Evolutionary conservation across 345 rosid genomes (phyloP).

Genomic region (Lumnitzera littorea): DNA sequence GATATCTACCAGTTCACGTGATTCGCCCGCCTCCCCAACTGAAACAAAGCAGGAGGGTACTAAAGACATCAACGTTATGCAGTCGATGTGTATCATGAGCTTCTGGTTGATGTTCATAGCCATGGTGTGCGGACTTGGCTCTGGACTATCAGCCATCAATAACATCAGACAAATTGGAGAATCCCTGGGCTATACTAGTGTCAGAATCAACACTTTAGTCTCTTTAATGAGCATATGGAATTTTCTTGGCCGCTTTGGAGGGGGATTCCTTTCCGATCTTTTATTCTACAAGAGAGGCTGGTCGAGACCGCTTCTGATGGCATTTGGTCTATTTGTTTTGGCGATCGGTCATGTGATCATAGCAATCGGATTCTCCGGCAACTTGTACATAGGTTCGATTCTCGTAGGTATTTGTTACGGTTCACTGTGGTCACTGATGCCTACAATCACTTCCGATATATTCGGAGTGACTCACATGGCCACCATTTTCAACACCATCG

Average conservation of each 20-base stretch:
- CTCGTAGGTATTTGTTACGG: constrained; percentile 80
- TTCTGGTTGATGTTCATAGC: constrained; percentile 77
- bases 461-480: constrained; percentile 79
- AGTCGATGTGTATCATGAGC: constrained; percentile 36
- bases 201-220: constrained; percentile 59
- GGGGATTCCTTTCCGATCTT: constrained; percentile 63
- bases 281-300: constrained; percentile 56
- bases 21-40: background rate
- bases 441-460: constrained; percentile 62
- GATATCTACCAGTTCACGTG: constrained; percentile 15
- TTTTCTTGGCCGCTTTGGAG: constrained; percentile 85
- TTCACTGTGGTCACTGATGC: constrained; percentile 83
- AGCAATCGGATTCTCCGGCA: constrained; percentile 61
- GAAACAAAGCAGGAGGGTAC: background rate
- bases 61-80: constrained; percentile 37
- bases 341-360: constrained; percentile 51
- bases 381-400: constrained; percentile 56
- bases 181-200: constrained; percentile 57
- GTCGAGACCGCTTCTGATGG: constrained; percentile 70
- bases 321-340: constrained; percentile 50
- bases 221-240: constrained; percentile 85
- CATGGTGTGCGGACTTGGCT: constrained; percentile 69
- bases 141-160: constrained; percentile 66
- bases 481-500: constrained; percentile 78
- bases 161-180: constrained; percentile 78